A percentile compares a stretch with the other conserved stretches of the same genome.
Evolutionary conservation across 129 eudicot genomes (phyloP).

Genomic region (Flaveria brownii): DNA sequence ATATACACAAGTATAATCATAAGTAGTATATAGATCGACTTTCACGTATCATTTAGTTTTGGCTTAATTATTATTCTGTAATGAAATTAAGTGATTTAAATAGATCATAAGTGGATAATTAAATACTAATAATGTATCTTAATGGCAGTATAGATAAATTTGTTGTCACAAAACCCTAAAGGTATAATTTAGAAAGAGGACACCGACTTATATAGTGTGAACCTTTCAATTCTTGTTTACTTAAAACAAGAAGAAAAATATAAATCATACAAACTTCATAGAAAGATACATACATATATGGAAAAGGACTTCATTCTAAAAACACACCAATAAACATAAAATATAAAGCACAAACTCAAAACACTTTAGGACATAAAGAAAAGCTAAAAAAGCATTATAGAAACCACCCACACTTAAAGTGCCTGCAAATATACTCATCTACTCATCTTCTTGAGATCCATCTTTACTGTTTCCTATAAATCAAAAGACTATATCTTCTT

Average conservation of each 20-base stretch:
- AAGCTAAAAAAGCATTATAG: conserved; percentile 27
- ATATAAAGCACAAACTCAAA: conserved; percentile 22
- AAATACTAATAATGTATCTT: too few species aligned
- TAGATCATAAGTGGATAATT: too few species aligned
- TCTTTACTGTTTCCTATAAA: conserved; percentile 12
- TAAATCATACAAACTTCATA: background rate
- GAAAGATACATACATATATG: conserved; percentile 5
- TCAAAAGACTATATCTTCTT: conserved; percentile 23
- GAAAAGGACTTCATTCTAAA: conserved; percentile 23
- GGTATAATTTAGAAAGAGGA: background rate
- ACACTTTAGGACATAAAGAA: conserved; percentile 30
- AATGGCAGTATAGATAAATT: too few species aligned
- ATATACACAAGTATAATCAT: too few species aligned
- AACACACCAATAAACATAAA: conserved; percentile 30
- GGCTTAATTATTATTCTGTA: too few species aligned
- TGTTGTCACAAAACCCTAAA: too few species aligned
- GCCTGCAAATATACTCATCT: conserved; percentile 19
- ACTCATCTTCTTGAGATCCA: conserved; percentile 6
- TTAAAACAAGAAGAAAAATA: conserved; percentile 9
- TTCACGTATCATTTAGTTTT: too few species aligned
- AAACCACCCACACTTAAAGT: conserved; percentile 32
- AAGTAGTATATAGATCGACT: too few species aligned
- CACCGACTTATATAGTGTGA: background rate
- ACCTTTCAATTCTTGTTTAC: background rate
- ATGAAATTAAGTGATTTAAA: too few species aligned